Evolutionary conservation across 2,329 filamentous ascomycete genomes (phyloP), one percentile per base, ranked within the genome.

Genomic region (Dactylellina cionopaga): DNA sequence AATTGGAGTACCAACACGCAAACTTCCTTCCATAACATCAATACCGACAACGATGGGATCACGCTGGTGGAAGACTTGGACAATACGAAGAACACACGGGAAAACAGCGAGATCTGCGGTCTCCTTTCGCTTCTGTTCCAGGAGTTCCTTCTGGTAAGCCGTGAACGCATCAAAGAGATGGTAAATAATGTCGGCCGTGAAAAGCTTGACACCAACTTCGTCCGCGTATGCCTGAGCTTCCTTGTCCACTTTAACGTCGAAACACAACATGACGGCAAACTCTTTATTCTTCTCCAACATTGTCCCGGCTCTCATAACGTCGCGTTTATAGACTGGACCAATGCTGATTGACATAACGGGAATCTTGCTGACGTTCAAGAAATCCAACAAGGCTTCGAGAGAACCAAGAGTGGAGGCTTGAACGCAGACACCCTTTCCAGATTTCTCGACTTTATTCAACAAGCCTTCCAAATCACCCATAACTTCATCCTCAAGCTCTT

Each of bases 161-260:
- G 91, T 98, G 83, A 99, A 99, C 75, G 91, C 86, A 81, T 99
- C 96, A 80, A 99, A 99, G 66, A 99, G 84, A 81, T 99, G 95
- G 82, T 99, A 99, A 79, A 99, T 99, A 78, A 99, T 99, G 81
- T 99, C 94, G 1, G 96, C 95, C 2, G 92, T 96, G 84, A 99
- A 99, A 78, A 99, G 91, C 85, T 96, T 98, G 83, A 99, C 91
- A 55, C 92, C 92, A 74, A 96, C 89, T 65, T 98, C 92, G 15
- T 97, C 92, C 9, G 95, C 95, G 78, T 98, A 96, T 7, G 87
- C 85, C 76, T 90, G 88, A 0, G 95, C 95, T 80, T 99, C 95
- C 81, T 96, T 98, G 83, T 99, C 95, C 13, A 99, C 92, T 84
- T 97, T 98, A 82, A 99, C 95, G 80, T 99, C 96, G 85, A 99